A percentile compares a stretch with the other conserved stretches of the same genome.
phyloP scores from a whole-genome alignment of 2,329 filamentous ascomycete genomes.

The Pseudogymnoascus sp. region DNA sequence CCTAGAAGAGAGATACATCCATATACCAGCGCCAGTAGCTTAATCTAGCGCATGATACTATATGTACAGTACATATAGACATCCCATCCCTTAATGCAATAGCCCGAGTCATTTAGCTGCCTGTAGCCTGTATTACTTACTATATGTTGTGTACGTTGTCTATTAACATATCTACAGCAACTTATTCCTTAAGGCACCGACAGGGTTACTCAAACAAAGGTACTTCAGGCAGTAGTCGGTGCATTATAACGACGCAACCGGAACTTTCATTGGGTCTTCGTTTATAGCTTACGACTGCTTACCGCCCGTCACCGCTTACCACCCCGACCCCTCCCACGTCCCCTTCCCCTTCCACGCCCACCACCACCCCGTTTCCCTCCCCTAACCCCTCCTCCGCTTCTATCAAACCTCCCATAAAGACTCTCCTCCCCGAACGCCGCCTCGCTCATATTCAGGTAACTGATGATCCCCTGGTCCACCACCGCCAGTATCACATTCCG shows the following conservation, averaged over 20 bases:
- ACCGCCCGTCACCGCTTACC: conserved; percentile 31
- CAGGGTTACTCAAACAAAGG: background rate
- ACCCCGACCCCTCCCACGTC: conserved; percentile 35
- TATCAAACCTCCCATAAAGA: conserved; percentile 56
- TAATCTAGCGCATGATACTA: background rate
- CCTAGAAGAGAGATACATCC: background rate
- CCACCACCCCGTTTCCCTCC: conserved; percentile 33
- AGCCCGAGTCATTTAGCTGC: background rate
- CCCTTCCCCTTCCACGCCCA: conserved; percentile 10
- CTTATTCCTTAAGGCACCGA: background rate
- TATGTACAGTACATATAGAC: background rate
- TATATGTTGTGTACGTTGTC: background rate
- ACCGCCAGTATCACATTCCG: conserved; percentile 80
- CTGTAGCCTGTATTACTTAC: background rate
- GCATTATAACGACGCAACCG: background rate
- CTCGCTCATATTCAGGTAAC: conserved; percentile 77
- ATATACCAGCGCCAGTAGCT: background rate
- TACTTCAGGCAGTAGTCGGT: background rate
- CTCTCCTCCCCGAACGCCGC: conserved; percentile 71
- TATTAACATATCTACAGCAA: background rate
- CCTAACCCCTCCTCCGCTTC: conserved; percentile 34
- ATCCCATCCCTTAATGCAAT: background rate
- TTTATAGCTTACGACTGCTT: background rate
- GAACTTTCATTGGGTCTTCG: conserved; percentile 4
- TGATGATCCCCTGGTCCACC: conserved; percentile 84